phyloP scores from a whole-genome alignment of 2,329 filamentous ascomycete species.

The Aspergillus pseudoviridinutans region DNA sequence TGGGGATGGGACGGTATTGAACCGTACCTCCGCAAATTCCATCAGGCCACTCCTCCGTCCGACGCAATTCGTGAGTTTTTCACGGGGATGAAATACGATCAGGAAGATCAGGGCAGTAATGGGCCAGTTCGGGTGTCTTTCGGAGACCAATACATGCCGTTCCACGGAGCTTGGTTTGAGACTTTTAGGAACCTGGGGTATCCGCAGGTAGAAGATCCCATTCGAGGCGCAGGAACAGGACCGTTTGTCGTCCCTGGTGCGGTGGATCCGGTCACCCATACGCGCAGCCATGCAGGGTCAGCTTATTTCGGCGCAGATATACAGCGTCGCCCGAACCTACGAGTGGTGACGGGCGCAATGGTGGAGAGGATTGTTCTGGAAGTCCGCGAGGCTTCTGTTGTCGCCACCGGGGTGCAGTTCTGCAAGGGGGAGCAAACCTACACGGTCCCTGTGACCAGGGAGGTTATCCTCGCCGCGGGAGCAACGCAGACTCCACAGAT shows the following conservation, averaged over 20 bases:
- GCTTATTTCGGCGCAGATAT: slow-evolving; percentile 10
- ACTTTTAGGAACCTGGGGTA: slow-evolving; percentile 13
- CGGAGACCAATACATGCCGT: slow-evolving; percentile 15
- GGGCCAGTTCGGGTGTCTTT: background rate
- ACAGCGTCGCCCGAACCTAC: slow-evolving; percentile 11
- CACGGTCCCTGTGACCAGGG: slow-evolving; percentile 35
- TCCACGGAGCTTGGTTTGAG: slow-evolving; percentile 12
- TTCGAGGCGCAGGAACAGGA: slow-evolving; percentile 9
- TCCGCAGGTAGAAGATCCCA: slow-evolving; percentile 12
- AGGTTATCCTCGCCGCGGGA: slow-evolving; percentile 59
- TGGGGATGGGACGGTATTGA: slow-evolving; percentile 44
- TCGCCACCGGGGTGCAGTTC: slow-evolving; percentile 18
- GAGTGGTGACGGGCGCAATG: slow-evolving; percentile 12
- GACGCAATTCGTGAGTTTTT: slow-evolving; percentile 2
- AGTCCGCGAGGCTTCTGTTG: background rate
- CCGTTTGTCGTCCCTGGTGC: slow-evolving; percentile 12
- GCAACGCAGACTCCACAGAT: slow-evolving; percentile 55
- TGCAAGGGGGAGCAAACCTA: slow-evolving; percentile 14
- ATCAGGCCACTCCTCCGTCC: slow-evolving; percentile 20
- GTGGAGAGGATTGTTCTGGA: slow-evolving; percentile 14
- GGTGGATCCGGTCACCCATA: slow-evolving; percentile 12
- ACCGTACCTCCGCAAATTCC: slow-evolving; percentile 48
- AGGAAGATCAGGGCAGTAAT: no score
- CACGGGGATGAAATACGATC: no score
- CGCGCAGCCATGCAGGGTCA: slow-evolving; percentile 15